Base-by-base conservation (phyloP, 2,329 filamentous ascomycete genomes). In the Leptoxyphium fumago region DNA sequence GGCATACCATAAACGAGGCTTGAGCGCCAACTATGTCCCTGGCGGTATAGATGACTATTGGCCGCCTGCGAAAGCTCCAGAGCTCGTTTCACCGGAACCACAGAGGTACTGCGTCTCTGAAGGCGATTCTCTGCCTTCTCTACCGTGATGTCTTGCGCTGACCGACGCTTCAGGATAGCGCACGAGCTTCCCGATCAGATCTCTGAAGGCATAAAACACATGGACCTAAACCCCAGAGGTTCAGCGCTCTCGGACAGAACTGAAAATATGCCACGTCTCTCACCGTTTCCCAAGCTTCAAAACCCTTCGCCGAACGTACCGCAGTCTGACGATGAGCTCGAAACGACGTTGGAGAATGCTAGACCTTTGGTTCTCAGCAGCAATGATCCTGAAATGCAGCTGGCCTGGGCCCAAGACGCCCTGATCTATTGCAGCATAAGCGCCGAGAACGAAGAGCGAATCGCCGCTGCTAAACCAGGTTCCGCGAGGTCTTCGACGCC, bases 401-500 rank as follows among this genome's bases (percentile, higher is more conserved):
- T 98, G 56, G 85, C 85, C 48, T 98, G 91, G 91, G 89, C 91
- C 36, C 84, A 93, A 59, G 91, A 96, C 64, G 82, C 87, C 39
- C 73, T 98, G 46, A 78, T 80, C 43, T 95, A 87, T 70, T 85
- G 89, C 29, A 89, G 95, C 57, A 80, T 87, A 45, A 77, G 84
- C 41, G 75, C 81, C 57, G 81, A 93, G 54, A 81, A 88, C 47
- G 78, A 82, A 55, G 69, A 78, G 47, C 78, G 86, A 45, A 74
- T 88, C 43, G 71, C 71, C 29, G 68, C 75, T 32, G 53, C 57
- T 40, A 60, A 61, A 44, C 55, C 59, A 14, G 46, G 49, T 9
- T 44, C 52, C n/a, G 57, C 59, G 17, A 75, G 89, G 40, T 75
- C 86, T 5, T 71, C 78, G 29, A 96, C 91, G 0, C 91, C 91